Percentiles rank a stretch among this genome's conserved stretches.
phyloP scores from a whole-genome alignment of 306 rosid genomes.

The Cucurbita moschata region DNA sequence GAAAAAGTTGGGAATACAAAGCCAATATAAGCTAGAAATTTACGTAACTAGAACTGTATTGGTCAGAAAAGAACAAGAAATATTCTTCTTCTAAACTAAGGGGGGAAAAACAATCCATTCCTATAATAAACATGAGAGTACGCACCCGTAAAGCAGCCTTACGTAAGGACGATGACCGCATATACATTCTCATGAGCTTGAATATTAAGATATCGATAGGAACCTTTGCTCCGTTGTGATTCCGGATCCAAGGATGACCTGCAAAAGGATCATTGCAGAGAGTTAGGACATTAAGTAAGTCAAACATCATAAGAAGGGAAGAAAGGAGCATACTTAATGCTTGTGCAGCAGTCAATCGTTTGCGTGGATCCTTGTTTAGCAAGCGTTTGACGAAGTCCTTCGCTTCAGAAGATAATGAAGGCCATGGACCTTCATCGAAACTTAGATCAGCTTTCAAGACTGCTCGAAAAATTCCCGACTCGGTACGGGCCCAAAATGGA shows the following conservation, averaged over 20 bases:
- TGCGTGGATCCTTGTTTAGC: conserved; percentile 84
- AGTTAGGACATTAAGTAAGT: conserved; percentile 4
- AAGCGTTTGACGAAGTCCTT: conserved; percentile 88
- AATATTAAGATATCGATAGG: conserved; percentile 78
- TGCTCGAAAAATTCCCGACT: conserved; percentile 87
- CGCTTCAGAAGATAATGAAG: conserved; percentile 70
- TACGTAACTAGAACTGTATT: background rate
- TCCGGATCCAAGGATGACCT: conserved; percentile 97
- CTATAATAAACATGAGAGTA: conserved; percentile 6
- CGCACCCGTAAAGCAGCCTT: conserved; percentile 97
- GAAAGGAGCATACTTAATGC: conserved; percentile 58
- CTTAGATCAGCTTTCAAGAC: conserved; percentile 94
- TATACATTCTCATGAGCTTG: conserved; percentile 67
- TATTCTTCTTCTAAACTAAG: background rate
- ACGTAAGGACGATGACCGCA: conserved; percentile 90
- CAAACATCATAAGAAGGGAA: background rate
- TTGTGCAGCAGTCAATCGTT: conserved; percentile 91
- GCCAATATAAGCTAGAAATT: background rate
- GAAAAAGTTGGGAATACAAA: background rate
- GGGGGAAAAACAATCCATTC: conserved; percentile 5
- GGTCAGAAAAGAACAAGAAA: background rate
- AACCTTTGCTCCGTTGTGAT: conserved; percentile 47
- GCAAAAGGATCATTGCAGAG: conserved; percentile 23
- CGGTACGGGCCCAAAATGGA: conserved; percentile 98
- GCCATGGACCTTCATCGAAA: conserved; percentile 96